These are phyloP conservation scores for Ganoderma lingzhi DNA, from an alignment of 1,284 basidiomycete genomes.

Conservation along the genomic window DNA sequence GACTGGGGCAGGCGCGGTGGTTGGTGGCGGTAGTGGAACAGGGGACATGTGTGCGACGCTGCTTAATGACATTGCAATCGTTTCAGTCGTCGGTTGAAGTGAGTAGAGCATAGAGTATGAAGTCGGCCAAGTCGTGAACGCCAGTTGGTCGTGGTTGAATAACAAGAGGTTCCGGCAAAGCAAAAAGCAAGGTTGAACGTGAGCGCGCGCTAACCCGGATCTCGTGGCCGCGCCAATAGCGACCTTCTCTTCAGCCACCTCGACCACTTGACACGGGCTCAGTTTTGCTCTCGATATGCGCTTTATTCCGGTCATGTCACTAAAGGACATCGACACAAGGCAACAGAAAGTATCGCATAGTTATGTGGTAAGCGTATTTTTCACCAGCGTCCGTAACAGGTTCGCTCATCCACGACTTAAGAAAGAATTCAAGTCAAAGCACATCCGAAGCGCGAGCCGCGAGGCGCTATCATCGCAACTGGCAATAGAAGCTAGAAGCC, in stretches of 20 bases:
- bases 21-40: not conserved
- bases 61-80: not conserved
- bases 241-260: not conserved
- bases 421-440: not conserved
- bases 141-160: not conserved
- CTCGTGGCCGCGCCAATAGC: constrained; percentile 6
- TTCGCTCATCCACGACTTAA: not conserved
- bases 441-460: not conserved
- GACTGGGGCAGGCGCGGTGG: not conserved
- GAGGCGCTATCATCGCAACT: not conserved
- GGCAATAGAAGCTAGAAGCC: not conserved
- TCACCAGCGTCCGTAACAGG: not conserved
- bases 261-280: not conserved
- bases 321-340: not conserved
- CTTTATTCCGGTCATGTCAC: not conserved
- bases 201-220: constrained; percentile 1
- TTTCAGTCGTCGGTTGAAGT: not conserved
- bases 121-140: not conserved
- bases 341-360: not conserved
- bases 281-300: not conserved
- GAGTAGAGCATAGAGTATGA: not conserved
- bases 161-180: not conserved
- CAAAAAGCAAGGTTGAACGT: not conserved
- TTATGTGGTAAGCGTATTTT: not conserved
- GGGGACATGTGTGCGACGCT: not conserved